These are phyloP conservation scores for Lentinula lateritia DNA, from an alignment of 768 basidiomycete genomes.

Conservation along the genomic window DNA sequence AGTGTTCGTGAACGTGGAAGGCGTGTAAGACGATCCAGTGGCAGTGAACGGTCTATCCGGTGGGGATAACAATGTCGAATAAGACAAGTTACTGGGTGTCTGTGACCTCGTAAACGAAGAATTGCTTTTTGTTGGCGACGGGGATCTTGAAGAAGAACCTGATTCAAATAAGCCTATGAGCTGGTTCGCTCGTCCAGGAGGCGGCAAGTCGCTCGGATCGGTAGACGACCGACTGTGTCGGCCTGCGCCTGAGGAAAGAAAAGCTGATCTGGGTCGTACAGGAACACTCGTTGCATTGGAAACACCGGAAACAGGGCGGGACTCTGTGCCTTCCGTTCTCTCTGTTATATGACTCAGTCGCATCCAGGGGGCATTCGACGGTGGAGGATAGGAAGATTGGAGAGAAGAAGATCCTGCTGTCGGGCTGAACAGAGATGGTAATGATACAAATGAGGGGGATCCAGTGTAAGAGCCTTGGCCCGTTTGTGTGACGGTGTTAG, in stretches of 20 bases:
- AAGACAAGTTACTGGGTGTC: slow-evolving; percentile 10
- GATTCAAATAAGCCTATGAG: slow-evolving; percentile 74
- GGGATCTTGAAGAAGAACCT: slow-evolving; percentile 35
- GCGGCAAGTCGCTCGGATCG: slow-evolving; percentile 46
- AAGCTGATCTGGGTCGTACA: slow-evolving; percentile 39
- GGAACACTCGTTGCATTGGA: slow-evolving; percentile 25
- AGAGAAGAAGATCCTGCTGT: slow-evolving; percentile 17
- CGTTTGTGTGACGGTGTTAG: background rate
- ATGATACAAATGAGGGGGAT: slow-evolving; percentile 40
- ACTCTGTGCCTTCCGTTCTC: slow-evolving; percentile 59
- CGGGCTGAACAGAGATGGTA: slow-evolving; percentile 33
- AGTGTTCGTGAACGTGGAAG: slow-evolving; percentile 7
- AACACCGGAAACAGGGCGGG: slow-evolving; percentile 50
- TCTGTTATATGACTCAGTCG: slow-evolving; percentile 77
- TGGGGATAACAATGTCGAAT: slow-evolving; percentile 41
- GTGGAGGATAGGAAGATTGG: slow-evolving; percentile 16
- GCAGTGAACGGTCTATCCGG: slow-evolving; percentile 32
- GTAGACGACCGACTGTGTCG: slow-evolving; percentile 52
- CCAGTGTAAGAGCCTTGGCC: slow-evolving; percentile 36
- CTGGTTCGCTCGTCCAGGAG: slow-evolving; percentile 58
- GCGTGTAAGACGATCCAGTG: slow-evolving; percentile 12
- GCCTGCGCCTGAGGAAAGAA: slow-evolving; percentile 31
- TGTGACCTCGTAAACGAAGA: slow-evolving; percentile 31
- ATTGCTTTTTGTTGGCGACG: slow-evolving; percentile 41
- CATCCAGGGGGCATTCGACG: slow-evolving; percentile 27